Percentiles rank a stretch among this genome's conserved stretches.
phyloP scores from a whole-genome alignment of 2,329 filamentous ascomycete genomes.

The Rugonectria rugulosa region DNA sequence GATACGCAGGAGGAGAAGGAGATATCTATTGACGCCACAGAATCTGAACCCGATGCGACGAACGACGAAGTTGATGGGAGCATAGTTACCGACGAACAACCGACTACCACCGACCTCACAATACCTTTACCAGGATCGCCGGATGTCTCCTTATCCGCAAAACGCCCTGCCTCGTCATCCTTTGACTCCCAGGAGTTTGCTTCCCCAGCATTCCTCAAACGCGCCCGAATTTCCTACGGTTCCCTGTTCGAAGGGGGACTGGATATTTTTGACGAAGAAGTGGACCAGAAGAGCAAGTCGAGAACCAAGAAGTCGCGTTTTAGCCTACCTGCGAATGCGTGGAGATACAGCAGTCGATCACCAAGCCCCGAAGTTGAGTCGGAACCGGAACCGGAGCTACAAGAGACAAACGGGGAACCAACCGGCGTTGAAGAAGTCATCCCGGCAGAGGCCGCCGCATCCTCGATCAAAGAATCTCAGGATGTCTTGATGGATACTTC shows the following conservation, averaged over 20 bases:
- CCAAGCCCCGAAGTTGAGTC: slow-evolving; percentile 69
- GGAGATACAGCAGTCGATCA: slow-evolving; percentile 77
- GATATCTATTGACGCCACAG: slow-evolving; percentile 59
- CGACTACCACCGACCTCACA: slow-evolving; percentile 21
- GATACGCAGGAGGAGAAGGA: slow-evolving; percentile 56
- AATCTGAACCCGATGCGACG: slow-evolving; percentile 25
- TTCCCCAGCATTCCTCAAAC: slow-evolving; percentile 83
- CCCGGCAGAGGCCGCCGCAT: slow-evolving; percentile 14
- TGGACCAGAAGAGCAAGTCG: slow-evolving; percentile 32
- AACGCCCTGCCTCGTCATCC: slow-evolving; percentile 44
- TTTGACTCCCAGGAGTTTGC: slow-evolving; percentile 64
- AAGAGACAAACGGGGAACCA: slow-evolving; percentile 29
- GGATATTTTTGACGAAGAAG: slow-evolving; percentile 75
- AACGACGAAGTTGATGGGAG: slow-evolving; percentile 25
- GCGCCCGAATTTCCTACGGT: slow-evolving; percentile 73
- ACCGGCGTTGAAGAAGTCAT: slow-evolving; percentile 23
- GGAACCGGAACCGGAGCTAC: slow-evolving; percentile 23
- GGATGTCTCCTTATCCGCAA: slow-evolving; percentile 37
- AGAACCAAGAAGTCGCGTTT: slow-evolving; percentile 74
- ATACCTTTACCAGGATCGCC: slow-evolving; percentile 29
- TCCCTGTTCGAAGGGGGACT: slow-evolving; percentile 69
- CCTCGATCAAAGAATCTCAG: slow-evolving; percentile 13
- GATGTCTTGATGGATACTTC: slow-evolving; percentile 30
- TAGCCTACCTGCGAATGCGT: slow-evolving; percentile 70
- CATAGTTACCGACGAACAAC: slow-evolving; percentile 9